These are phyloP conservation scores for Aspergillus ustus DNA, from an alignment of 2,329 filamentous ascomycete genomes.

Conservation along the genomic window DNA sequence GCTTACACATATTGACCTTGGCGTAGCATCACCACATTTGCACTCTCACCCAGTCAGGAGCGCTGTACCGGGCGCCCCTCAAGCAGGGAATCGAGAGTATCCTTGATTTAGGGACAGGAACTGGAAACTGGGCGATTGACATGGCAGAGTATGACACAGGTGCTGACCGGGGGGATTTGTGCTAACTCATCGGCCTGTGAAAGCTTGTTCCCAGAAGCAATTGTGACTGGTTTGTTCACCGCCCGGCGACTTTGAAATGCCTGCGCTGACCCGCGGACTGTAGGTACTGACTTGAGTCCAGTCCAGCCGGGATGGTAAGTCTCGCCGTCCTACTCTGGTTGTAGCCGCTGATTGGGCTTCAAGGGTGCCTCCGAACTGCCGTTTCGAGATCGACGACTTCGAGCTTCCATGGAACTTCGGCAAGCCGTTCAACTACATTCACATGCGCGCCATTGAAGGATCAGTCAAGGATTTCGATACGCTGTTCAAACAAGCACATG, in stretches of 20 bases:
- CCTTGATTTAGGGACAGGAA: constrained; percentile 48
- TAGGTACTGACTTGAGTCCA: constrained; percentile 35
- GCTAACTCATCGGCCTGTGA: not conserved
- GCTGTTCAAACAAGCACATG: constrained; percentile 31
- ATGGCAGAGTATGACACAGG: constrained; percentile 32
- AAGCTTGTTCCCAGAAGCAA: constrained; percentile 30
- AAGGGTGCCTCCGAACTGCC: constrained; percentile 35
- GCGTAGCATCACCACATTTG: constrained; percentile 36
- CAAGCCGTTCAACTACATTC: constrained; percentile 34
- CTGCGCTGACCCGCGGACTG: not conserved
- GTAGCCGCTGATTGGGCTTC: not conserved
- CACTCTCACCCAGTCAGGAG: constrained; percentile 34
- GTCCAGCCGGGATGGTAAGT: constrained; percentile 33
- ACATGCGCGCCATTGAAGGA: constrained; percentile 32
- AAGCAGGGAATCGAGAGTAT: constrained; percentile 27
- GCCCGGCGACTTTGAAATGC: not conserved
- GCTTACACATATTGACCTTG: not conserved
- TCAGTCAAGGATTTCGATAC: constrained; percentile 28
- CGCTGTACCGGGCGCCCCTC: constrained; percentile 37
- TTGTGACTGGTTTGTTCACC: constrained; percentile 24
- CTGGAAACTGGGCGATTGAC: constrained; percentile 47
- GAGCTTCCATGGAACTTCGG: constrained; percentile 32
- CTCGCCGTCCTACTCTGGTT: too few relatives aligned
- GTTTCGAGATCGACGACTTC: constrained; percentile 36
- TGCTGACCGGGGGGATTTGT: not conserved